Conservation (phyloP, 805 yeast genomes). For the Barnettozyma sp. region DNA sequence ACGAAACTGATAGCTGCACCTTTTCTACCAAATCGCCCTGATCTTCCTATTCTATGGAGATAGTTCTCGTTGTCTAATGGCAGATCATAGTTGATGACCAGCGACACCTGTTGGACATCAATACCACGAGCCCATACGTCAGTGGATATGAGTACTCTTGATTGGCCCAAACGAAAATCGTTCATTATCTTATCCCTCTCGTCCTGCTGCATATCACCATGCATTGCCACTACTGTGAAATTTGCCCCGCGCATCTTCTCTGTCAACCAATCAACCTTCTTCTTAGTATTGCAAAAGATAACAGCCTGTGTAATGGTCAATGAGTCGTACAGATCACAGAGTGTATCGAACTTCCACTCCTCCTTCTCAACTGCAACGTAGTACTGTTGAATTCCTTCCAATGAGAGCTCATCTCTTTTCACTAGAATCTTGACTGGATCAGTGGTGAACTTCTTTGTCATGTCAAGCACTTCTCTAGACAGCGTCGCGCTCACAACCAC, state of each 20-base stretch:
- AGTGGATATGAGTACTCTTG: constrained; percentile 90
- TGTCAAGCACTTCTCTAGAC: constrained; percentile 85
- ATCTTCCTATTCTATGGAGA: constrained; percentile 87
- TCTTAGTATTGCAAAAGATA: constrained; percentile 94
- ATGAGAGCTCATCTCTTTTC: constrained; percentile 86
- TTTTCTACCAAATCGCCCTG: constrained; percentile 97
- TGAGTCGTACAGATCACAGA: constrained; percentile 92
- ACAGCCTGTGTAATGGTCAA: constrained; percentile 96
- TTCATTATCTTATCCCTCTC: constrained; percentile 93
- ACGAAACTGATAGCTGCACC: constrained; percentile 96
- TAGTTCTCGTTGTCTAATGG: constrained; percentile 93
- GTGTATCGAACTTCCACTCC: constrained; percentile 88
- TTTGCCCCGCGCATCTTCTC: constrained; percentile 70
- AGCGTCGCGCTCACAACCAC: constrained; percentile 93
- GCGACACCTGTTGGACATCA: constrained; percentile 95
- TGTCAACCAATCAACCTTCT: constrained; percentile 88
- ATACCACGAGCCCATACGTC: constrained; percentile 98
- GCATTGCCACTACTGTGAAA: constrained; percentile 93
- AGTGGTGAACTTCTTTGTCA: constrained; percentile 86
- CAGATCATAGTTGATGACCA: constrained; percentile 92
- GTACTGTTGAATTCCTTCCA: constrained; percentile 93
- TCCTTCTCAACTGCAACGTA: constrained; percentile 88
- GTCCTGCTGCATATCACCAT: constrained; percentile 93
- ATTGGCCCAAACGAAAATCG: constrained; percentile 89
- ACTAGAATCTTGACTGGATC: constrained; percentile 93